Percentiles rank a stretch among this genome's conserved stretches.
These are phyloP conservation scores for Penicillium coffeae DNA, from an alignment of 495 filamentous ascomycete genomes.

Conservation along the genomic window DNA sequence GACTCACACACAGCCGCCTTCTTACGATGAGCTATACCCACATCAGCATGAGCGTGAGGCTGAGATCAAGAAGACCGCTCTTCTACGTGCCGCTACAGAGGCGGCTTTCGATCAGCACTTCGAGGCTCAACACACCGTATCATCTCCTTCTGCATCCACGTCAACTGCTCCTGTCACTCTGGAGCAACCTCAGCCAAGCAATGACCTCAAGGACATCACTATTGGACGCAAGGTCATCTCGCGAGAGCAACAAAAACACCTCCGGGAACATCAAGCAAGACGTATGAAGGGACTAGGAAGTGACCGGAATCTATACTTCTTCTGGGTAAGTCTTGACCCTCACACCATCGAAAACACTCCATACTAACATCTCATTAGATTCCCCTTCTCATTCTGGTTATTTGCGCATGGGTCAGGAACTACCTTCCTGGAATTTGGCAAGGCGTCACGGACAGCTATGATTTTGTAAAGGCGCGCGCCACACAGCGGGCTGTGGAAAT, in stretches of 20 bases:
- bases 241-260: slow-evolving; percentile 68
- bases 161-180: slow-evolving; percentile 25
- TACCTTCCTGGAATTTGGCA: slow-evolving; percentile 53
- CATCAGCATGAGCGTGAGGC: slow-evolving; percentile 38
- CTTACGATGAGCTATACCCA: slow-evolving; percentile 81
- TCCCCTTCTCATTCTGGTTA: slow-evolving; percentile 55
- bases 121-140: slow-evolving; percentile 46
- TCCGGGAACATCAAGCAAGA: slow-evolving; percentile 65
- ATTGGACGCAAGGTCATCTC: slow-evolving; percentile 52
- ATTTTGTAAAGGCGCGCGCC: slow-evolving; percentile 43
- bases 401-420: slow-evolving; percentile 60
- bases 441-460: slow-evolving; percentile 40
- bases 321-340: slow-evolving; percentile 60
- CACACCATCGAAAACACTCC: not conserved
- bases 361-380: slow-evolving; percentile 29
- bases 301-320: slow-evolving; percentile 77
- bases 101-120: slow-evolving; percentile 65
- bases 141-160: slow-evolving; percentile 4
- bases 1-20: slow-evolving; percentile 54
- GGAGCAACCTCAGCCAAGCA: slow-evolving; percentile 35
- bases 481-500: slow-evolving; percentile 39
- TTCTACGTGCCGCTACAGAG: slow-evolving; percentile 60
- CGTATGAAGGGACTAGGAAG: slow-evolving; percentile 70
- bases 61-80: slow-evolving; percentile 59
- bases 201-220: slow-evolving; percentile 41